Conservation (phyloP, 2,329 filamentous ascomycete species). For the Pyricularia sp. region DNA sequence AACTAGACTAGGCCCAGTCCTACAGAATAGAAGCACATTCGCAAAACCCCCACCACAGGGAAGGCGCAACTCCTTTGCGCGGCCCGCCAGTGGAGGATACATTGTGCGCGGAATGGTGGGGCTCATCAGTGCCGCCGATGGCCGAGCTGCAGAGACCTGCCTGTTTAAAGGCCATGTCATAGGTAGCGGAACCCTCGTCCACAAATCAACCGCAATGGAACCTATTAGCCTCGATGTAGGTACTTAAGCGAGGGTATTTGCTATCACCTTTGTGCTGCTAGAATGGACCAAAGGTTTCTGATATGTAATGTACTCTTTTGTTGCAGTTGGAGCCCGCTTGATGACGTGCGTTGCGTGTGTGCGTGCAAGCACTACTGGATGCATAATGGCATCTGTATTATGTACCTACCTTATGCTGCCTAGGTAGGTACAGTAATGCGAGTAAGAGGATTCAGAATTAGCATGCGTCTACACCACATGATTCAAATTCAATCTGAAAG, state of each 20-base stretch:
- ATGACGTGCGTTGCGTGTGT: not conserved
- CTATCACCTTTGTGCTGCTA: not conserved
- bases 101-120: not conserved
- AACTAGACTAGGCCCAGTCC: no score
- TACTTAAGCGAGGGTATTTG: not conserved
- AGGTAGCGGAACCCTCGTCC: not conserved
- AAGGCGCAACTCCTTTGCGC: not conserved
- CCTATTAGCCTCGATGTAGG: not conserved
- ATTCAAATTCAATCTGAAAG: not conserved
- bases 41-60: not conserved
- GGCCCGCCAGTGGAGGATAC: not conserved
- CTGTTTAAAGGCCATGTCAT: not conserved
- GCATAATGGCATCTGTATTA: not conserved
- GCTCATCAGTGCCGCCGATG: not conserved
- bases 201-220: not conserved
- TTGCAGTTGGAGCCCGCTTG: not conserved
- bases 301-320: not conserved
- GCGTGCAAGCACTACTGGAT: not conserved
- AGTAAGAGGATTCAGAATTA: not conserved
- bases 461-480: not conserved
- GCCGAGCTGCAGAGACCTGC: not conserved
- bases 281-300: not conserved
- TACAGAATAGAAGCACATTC: not conserved
- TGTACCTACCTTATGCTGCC: no score
- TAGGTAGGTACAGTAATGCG: no score